Percentiles rank a stretch among this genome's conserved stretches.
These are phyloP conservation scores for Elaeagnus macrophylla DNA, from an alignment of 306 rosid genomes.

Conservation along the genomic window DNA sequence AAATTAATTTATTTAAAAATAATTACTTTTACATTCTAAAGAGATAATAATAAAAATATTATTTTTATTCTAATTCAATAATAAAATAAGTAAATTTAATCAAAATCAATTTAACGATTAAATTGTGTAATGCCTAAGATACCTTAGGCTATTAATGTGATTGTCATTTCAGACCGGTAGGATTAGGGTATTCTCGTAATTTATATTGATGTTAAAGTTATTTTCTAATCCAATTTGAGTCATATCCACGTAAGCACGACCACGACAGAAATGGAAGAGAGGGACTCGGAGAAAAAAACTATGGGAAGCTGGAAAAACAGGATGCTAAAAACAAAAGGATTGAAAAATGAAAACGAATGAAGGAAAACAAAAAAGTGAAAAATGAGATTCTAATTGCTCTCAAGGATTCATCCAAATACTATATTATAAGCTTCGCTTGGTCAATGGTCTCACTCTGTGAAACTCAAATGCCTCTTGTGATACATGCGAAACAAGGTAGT, in stretches of 20 bases:
- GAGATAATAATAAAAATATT: no score
- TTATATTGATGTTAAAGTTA: not conserved
- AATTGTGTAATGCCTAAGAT: not conserved
- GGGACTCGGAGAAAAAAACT: not conserved
- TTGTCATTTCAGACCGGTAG: not conserved
- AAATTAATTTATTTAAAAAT: no score
- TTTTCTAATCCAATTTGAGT: slow-evolving; percentile 10
- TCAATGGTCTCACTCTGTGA: not conserved
- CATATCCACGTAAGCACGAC: slow-evolving; percentile 13
- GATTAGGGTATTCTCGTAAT: slow-evolving; percentile 3
- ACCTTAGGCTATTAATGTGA: not conserved
- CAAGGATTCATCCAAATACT: not conserved
- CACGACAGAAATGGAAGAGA: slow-evolving; percentile 1
- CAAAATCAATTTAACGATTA: not conserved
- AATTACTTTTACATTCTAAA: no score
- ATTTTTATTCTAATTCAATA: no score
- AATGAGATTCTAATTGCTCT: slow-evolving; percentile 12
- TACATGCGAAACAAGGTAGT: slow-evolving; percentile 6
- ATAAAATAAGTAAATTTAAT: no score
- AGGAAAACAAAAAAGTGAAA: not conserved
- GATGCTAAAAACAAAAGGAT: not conserved
- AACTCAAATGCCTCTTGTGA: slow-evolving; percentile 5
- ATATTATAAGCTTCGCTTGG: not conserved
- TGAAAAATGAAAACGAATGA: slow-evolving; percentile 1
- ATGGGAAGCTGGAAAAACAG: not conserved